Conservation (phyloP, 176 grass and related monocot species). For the Carex littledalei region DNA sequence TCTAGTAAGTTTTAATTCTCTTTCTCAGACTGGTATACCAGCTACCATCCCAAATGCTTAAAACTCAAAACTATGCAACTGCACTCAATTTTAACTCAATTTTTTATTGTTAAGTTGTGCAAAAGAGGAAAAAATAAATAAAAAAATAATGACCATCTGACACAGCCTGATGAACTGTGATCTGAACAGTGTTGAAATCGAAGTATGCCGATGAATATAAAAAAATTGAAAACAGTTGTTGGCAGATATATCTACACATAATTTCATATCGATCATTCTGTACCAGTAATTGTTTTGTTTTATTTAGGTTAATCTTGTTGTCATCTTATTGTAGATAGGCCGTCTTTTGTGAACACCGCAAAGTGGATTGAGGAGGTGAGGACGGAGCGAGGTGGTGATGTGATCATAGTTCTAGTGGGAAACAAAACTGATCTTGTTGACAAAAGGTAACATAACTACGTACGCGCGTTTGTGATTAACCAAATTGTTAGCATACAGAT, state of each 20-base stretch:
- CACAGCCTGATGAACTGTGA: not conserved
- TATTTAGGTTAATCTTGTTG: not conserved
- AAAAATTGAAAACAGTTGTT: not conserved
- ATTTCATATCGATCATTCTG: not conserved
- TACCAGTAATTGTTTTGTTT: not conserved
- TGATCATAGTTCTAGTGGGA: conserved; percentile 46
- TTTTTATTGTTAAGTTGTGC: not conserved
- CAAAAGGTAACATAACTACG: conserved; percentile 30
- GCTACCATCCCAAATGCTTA: not conserved
- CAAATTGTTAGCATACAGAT: not conserved
- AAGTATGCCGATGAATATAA: not conserved
- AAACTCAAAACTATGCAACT: not conserved
- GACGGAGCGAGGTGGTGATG: conserved; percentile 39
- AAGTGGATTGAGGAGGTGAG: conserved; percentile 40
- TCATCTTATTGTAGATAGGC: conserved; percentile 25
- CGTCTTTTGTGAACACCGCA: conserved; percentile 34
- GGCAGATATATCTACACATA: not conserved
- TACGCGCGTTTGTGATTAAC: not conserved
- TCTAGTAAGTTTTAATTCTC: conserved; percentile 27
- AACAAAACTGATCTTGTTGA: conserved; percentile 50
- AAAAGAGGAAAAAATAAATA: not conserved
- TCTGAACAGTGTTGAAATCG: not conserved
- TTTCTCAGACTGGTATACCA: not conserved
- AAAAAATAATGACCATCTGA: not conserved
- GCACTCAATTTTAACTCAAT: too few relatives aligned